Conservation (phyloP, 2,329 filamentous ascomycete genomes). For the Cladosporium sphaerospermum region DNA sequence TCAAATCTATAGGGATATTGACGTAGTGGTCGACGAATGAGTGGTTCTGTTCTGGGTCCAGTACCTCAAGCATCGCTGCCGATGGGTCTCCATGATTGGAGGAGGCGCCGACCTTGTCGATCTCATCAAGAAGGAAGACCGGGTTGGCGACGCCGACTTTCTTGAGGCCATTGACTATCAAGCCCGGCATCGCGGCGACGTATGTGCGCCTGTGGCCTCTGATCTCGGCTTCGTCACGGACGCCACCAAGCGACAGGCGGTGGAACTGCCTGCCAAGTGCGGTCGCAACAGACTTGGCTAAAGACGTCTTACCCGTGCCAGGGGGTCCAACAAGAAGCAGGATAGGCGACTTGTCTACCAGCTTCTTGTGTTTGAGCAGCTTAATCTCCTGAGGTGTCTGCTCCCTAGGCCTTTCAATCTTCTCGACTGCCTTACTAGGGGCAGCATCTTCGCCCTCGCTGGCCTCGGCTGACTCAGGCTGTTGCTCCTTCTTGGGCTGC, state of each 20-base stretch:
- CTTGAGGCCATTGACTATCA: slow-evolving; percentile 87
- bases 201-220: slow-evolving; percentile 91
- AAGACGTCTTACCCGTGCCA: slow-evolving; percentile 90
- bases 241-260: slow-evolving; percentile 90
- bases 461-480: slow-evolving; percentile 35
- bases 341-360: slow-evolving; percentile 94
- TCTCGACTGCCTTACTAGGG: slow-evolving; percentile 28
- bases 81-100: slow-evolving; percentile 95
- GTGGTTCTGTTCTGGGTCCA: slow-evolving; percentile 95
- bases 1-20: slow-evolving; percentile 89
- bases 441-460: slow-evolving; percentile 52
- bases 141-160: slow-evolving; percentile 95
- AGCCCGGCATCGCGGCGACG: slow-evolving; percentile 95
- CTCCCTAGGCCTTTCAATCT: slow-evolving; percentile 33
- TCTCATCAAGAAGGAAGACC: slow-evolving; percentile 92
- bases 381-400: slow-evolving; percentile 56
- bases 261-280: slow-evolving; percentile 94
- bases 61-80: slow-evolving; percentile 93
- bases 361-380: slow-evolving; percentile 70
- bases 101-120: slow-evolving; percentile 88
- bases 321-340: slow-evolving; percentile 88
- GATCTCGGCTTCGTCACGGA: slow-evolving; percentile 94
- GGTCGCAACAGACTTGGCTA: slow-evolving; percentile 87
- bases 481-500: slow-evolving; percentile 32
- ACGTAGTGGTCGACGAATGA: slow-evolving; percentile 95